These are phyloP conservation scores for Nakazawaea molendinolei DNA, from an alignment of 805 yeast species.

Conservation along the genomic window DNA sequence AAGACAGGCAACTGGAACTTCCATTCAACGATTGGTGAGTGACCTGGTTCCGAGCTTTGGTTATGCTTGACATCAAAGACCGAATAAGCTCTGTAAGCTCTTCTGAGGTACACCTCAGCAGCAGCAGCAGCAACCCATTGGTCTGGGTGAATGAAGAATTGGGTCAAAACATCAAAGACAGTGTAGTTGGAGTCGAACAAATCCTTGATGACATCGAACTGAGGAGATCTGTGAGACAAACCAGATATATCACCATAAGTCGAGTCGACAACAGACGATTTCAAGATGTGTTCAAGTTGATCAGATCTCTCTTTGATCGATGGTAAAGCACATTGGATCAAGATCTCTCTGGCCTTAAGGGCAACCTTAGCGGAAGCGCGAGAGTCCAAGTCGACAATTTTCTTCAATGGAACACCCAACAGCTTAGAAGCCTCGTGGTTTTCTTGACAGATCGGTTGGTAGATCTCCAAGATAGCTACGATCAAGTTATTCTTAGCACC, in stretches of 20 bases:
- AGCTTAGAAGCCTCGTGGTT: conserved; percentile 59
- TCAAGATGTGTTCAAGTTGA: conserved; percentile 92
- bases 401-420: conserved; percentile 66
- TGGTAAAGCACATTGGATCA: conserved; percentile 95
- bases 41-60: conserved; percentile 37
- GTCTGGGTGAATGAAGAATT: conserved; percentile 78
- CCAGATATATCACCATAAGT: conserved; percentile 79
- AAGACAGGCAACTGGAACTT: conserved; percentile 77
- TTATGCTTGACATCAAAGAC: conserved; percentile 70
- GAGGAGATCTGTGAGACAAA: conserved; percentile 73
- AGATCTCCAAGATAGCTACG: conserved; percentile 75
- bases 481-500: conserved; percentile 89
- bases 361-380: conserved; percentile 92
- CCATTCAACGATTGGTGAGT: conserved; percentile 75
- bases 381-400: conserved; percentile 81
- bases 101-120: conserved; percentile 90
- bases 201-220: conserved; percentile 72
- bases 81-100: conserved; percentile 95
- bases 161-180: conserved; percentile 92
- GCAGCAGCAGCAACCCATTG: conserved; percentile 93
- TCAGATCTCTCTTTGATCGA: conserved; percentile 94
- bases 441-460: conserved; percentile 72
- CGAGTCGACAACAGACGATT: conserved; percentile 75
- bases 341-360: conserved; percentile 89
- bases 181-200: conserved; percentile 94